Evolutionary conservation across 139 green algal genomes (phyloP), one percentile per base, ranked within the genome.

Genomic region (Gonium pectorale): DNA sequence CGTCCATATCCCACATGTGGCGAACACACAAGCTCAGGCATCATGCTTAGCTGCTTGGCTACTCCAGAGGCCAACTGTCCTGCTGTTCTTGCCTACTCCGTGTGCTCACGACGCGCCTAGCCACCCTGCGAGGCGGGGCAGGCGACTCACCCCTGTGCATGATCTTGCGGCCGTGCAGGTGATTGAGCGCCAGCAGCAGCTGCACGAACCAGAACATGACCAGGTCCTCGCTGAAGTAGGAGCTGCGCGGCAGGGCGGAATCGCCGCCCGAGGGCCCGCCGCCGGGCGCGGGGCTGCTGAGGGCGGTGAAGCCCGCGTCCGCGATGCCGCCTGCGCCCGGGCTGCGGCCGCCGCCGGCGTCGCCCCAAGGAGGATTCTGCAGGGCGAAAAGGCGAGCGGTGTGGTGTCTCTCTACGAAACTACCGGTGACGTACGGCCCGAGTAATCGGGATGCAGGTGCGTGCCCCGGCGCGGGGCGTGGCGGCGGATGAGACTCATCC

Each of bases 181-280:
- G 91, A 77, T 93, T 62, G 66, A 93, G 79, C 64, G 88, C 90
- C 83, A 92, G 73, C 62, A 93, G 79, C 81, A 94, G 88, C 88
- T 94, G 91, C 63, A 89, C 85, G 62, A 91, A 92, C 90, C 90
- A 94, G 60, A 72, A 80, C 86, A 94, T 91, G 19, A 94, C 73
- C 49, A 90, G 74, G 41, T 89, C 86, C 85, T 94, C 91, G 2
- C 81, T 44, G 67, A 93, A 94, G 59, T 90, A 86, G 3, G 79
- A 63, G n/a, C 81, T 43, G 27, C 51, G 66, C 43, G 75, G 44
- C 44, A 27, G 26, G 24, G 66, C 31, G 33, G 33, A n/a, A n/a
- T 46, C 37, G n/a, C 43, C 8, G 78, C 44, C 62, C 59, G 13
- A 4, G 44, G 66, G 15, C 37, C 49, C 24, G 38, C 67, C 43